A percentile compares a stretch with the other conserved stretches of the same genome.
phyloP scores from a whole-genome alignment of 2,329 filamentous ascomycete species.

The Grosmannia huntii region DNA sequence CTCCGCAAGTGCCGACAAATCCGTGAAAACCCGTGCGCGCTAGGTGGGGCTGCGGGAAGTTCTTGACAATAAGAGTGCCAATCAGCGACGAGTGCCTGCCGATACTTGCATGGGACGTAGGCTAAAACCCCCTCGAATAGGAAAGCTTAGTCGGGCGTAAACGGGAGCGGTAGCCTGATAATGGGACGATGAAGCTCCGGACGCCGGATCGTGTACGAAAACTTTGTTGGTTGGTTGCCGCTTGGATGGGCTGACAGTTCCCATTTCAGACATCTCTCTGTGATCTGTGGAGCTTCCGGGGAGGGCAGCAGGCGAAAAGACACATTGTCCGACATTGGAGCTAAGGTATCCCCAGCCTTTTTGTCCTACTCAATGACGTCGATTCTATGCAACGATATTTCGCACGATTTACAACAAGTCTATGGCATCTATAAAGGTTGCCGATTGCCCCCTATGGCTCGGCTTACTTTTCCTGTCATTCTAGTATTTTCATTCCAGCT shows the following conservation, averaged over 20 bases:
- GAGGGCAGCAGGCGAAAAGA: not conserved
- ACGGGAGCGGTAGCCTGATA: slow-evolving; percentile 1
- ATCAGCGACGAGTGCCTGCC: not conserved
- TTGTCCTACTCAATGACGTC: not conserved
- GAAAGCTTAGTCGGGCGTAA: not conserved
- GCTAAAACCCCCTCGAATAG: not conserved
- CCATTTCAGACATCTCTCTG: not conserved
- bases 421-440: not conserved
- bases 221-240: not conserved
- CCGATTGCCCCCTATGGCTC: not conserved
- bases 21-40: not conserved
- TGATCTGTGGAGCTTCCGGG: not conserved
- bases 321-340: not conserved
- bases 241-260: not conserved
- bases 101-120: not conserved
- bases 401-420: not conserved
- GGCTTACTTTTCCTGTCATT: not conserved
- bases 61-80: not conserved
- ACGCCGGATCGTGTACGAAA: not conserved
- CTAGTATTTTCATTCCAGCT: not conserved
- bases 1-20: not conserved
- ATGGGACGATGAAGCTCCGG: not conserved
- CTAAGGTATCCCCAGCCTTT: not conserved
- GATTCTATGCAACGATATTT: not conserved
- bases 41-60: not conserved